Conservation (phyloP, 2,329 filamentous ascomycete genomes). For the Claviceps fusiformis region DNA sequence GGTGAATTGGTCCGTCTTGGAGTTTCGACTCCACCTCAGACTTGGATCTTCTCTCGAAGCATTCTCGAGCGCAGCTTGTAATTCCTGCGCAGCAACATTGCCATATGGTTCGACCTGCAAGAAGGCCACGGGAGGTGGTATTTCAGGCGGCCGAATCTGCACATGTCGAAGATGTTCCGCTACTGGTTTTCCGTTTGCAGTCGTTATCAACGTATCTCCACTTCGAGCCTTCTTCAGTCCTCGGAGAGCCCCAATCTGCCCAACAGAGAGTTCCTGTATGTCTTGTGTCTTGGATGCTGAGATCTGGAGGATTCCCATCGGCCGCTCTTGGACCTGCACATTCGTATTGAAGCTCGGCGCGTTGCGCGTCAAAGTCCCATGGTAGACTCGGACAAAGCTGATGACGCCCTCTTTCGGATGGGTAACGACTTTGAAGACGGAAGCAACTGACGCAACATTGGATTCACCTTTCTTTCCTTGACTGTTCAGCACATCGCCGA, state of each 20-base stretch:
- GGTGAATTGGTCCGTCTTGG: constrained; percentile 86
- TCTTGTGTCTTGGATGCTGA: constrained; percentile 81
- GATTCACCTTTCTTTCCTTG: constrained; percentile 23
- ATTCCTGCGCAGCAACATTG: constrained; percentile 62
- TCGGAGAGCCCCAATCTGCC: constrained; percentile 87
- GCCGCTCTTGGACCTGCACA: constrained; percentile 63
- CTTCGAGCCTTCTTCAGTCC: constrained; percentile 86
- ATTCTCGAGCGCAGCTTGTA: constrained; percentile 62
- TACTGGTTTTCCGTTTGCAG: constrained; percentile 46
- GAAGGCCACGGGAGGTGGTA: constrained; percentile 91
- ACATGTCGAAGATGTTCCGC: constrained; percentile 57
- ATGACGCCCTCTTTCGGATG: constrained; percentile 76
- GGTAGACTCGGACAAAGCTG: constrained; percentile 86
- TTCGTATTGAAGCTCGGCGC: constrained; percentile 77
- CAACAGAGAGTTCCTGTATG: constrained; percentile 63
- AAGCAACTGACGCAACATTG: constrained; percentile 37
- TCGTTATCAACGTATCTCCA: constrained; percentile 78
- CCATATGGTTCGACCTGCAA: constrained; percentile 78
- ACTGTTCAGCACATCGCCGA: constrained; percentile 24
- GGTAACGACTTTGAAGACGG: constrained; percentile 90
- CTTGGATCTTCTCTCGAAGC: constrained; percentile 87
- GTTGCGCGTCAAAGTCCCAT: constrained; percentile 63
- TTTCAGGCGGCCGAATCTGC: constrained; percentile 74
- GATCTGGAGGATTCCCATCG: constrained; percentile 73
- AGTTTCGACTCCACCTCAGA: constrained; percentile 68